Evolutionary conservation across 1,139 yeast species (phyloP), one percentile per base, ranked within the genome.

Genomic region (Groenewaldozyma auringiensis): DNA sequence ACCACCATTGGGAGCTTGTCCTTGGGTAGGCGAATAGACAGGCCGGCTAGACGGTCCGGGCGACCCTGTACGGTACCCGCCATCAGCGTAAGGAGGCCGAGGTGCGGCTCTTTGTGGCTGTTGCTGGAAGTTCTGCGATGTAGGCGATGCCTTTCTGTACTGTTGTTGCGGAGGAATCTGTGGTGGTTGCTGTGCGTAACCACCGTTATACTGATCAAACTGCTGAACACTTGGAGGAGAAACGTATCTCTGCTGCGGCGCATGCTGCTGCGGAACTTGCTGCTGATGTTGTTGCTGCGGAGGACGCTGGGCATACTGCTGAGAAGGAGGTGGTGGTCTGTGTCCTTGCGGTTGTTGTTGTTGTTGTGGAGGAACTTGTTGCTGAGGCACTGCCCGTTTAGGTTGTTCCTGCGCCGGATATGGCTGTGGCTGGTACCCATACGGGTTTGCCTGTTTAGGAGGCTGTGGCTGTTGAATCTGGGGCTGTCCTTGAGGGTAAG

Each of bases 221-320:
- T 25, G 29, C 11, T 25, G 29, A 25, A 11, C 9, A 8, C 9
- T 6, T 25, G 29, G 29, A 8, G 9, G 9, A 20, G 8, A 18
- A 21, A 21, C n/a, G 22, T 18, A 20, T 4, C 21, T 20, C n/a
- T 17, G 21, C 22, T 14, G 38, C 4, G 38, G 38, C 8, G 21
- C 21, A 8, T 14, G 21, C 38, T 35, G 38, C 38, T 35, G 38
- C 21, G 16, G 38, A 35, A 4, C 38, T 9, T 20, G 21, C 25
- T 20, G 21, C 38, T 35, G 38, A 20, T 33, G 44, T 34, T 34
- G 46, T 21, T 46, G 47, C 25, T 33, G 43, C 33, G 37, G 51
- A 35, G 20, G 47, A 27, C 40, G 47, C 9, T 21, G 40, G 13
- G 42, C 36, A 13, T 17, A 37, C 32, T 31, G 41, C 37, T 18